These are phyloP conservation scores for Styphnolobium japonicum DNA, from an alignment of 306 rosid species.

Conservation along the genomic window DNA sequence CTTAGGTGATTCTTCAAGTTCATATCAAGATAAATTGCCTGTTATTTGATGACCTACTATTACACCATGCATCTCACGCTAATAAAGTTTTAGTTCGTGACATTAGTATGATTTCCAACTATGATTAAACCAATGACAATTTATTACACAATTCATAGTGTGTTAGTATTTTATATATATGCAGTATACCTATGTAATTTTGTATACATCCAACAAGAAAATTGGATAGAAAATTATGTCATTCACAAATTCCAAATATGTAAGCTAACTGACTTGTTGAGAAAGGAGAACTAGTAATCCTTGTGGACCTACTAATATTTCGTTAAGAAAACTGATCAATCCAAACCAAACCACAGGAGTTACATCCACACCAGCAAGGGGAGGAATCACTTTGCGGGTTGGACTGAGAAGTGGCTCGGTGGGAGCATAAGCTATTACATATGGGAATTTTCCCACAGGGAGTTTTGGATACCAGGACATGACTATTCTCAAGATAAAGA, in stretches of 20 bases:
- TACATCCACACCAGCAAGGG: constrained; percentile 93
- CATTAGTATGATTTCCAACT: no score
- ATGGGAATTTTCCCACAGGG: constrained; percentile 82
- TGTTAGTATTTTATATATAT: not conserved
- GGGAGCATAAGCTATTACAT: constrained; percentile 85
- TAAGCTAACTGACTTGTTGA: constrained; percentile 56
- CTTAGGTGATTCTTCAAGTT: no score
- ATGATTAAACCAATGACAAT: no score
- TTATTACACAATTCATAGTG: no score
- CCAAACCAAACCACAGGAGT: constrained; percentile 98
- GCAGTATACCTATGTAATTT: not conserved
- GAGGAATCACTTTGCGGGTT: constrained; percentile 87
- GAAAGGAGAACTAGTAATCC: constrained; percentile 91
- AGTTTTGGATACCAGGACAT: constrained; percentile 98
- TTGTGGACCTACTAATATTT: constrained; percentile 96
- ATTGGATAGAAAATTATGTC: not conserved
- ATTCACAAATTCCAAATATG: constrained; percentile 5
- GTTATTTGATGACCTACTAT: no score
- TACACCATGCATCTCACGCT: no score
- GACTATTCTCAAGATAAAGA: constrained; percentile 75
- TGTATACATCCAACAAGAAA: constrained; percentile 11
- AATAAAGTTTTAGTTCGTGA: no score
- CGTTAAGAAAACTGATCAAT: constrained; percentile 81
- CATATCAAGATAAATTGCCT: no score
- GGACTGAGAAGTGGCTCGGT: constrained; percentile 79